These are phyloP conservation scores for Parietichytrium sp. DNA, from an alignment of 108 stramenopile species.

Conservation along the genomic window DNA sequence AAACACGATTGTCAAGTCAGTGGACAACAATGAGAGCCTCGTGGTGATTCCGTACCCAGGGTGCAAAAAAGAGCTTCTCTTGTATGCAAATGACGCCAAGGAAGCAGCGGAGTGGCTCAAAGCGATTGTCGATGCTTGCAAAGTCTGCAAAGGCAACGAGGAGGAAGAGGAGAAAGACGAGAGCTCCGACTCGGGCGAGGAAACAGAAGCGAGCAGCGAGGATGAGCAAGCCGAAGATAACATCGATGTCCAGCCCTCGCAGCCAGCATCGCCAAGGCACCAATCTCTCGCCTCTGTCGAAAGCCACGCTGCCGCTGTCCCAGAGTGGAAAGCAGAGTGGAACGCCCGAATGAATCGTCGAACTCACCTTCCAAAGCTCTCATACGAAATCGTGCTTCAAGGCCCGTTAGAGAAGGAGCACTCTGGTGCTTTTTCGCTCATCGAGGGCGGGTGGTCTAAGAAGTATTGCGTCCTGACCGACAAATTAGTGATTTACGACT, in stretches of 20 bases:
- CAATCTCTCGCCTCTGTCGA: not conserved
- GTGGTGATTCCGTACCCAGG: conserved; percentile 20
- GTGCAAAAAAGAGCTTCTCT: not conserved
- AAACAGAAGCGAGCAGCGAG: not conserved
- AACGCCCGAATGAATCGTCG: not conserved
- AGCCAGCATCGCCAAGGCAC: no score
- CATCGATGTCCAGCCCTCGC: not conserved
- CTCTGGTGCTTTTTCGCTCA: not conserved
- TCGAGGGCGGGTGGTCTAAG: not conserved
- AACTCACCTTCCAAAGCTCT: not conserved
- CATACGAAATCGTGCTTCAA: conserved; percentile 15
- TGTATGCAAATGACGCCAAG: not conserved
- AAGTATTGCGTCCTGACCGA: not conserved
- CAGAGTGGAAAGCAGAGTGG: conserved; percentile 22
- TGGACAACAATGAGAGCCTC: not conserved
- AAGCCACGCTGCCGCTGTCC: not conserved
- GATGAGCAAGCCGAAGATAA: not conserved
- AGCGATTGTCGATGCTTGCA: not conserved
- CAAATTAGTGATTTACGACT: not conserved
- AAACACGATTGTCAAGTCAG: not conserved
- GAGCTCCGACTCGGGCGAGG: not conserved
- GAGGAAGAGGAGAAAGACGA: not conserved
- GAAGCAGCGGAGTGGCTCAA: not conserved
- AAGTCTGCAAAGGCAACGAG: not conserved
- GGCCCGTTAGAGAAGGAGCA: not conserved